Conservation (phyloP, 257 asterid species). For the Lavandula angustifolia region DNA sequence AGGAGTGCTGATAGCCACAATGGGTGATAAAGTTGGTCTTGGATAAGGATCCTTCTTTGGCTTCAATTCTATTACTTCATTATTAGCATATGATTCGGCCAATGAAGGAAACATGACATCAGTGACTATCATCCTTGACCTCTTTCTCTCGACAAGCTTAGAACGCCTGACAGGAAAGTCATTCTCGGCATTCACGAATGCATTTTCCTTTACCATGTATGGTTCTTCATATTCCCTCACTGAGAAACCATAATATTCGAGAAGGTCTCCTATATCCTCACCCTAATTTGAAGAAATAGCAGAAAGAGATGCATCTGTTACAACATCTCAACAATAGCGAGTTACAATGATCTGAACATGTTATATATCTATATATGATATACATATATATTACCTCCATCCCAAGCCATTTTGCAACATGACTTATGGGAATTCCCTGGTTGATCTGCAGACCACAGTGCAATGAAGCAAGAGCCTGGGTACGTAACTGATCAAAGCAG, state of each 20-base stretch:
- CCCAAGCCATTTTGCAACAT: slow-evolving; percentile 86
- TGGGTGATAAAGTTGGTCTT: slow-evolving; percentile 32
- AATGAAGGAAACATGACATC: slow-evolving; percentile 63
- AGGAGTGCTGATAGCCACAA: slow-evolving; percentile 41
- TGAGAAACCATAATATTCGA: slow-evolving; percentile 80
- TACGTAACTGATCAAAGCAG: slow-evolving; percentile 69
- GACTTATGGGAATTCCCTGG: slow-evolving; percentile 89
- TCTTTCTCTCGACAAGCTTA: slow-evolving; percentile 72
- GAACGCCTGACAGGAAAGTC: slow-evolving; percentile 90
- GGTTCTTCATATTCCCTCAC: slow-evolving; percentile 89
- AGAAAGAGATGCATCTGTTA: slow-evolving; percentile 13
- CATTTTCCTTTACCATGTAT: slow-evolving; percentile 90
- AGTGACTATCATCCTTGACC: slow-evolving; percentile 55
- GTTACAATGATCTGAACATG: slow-evolving; percentile 19
- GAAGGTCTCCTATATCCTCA: slow-evolving; percentile 73
- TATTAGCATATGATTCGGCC: slow-evolving; percentile 37
- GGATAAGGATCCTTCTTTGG: slow-evolving; percentile 40
- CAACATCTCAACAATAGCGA: slow-evolving; percentile 28
- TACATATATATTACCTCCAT: slow-evolving; percentile 66
- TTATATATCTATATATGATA: too few relatives aligned
- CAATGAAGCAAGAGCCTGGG: slow-evolving; percentile 92
- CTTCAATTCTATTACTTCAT: slow-evolving; percentile 34
- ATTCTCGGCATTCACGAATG: slow-evolving; percentile 65
- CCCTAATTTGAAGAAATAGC: slow-evolving; percentile 53
- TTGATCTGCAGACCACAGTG: slow-evolving; percentile 85